These are phyloP conservation scores for Brasenia schreberi DNA, from an alignment of 164 flowering plant species.

Conservation along the genomic window DNA sequence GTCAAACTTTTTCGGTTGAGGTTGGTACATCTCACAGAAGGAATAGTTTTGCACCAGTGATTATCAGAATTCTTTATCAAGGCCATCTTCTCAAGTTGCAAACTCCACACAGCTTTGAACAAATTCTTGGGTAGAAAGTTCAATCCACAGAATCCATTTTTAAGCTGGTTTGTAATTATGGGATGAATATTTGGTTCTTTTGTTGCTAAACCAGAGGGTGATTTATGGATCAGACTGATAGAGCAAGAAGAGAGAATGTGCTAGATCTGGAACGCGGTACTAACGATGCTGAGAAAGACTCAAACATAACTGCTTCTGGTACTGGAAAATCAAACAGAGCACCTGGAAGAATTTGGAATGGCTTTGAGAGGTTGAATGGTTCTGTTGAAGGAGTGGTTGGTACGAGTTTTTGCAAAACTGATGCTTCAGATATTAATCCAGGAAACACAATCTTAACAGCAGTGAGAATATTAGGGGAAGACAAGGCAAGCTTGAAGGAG, in stretches of 20 bases:
- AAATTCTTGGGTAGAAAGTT: no score
- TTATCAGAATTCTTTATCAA: no score
- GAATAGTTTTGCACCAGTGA: no score
- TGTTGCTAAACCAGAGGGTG: not conserved
- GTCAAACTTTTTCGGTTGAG: no score
- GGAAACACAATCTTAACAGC: constrained; percentile 13
- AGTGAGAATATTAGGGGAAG: constrained; percentile 4
- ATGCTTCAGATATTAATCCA: constrained; percentile 4
- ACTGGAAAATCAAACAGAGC: not conserved
- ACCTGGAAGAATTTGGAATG: constrained; percentile 5
- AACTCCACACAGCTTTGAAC: no score
- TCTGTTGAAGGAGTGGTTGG: constrained; percentile 19
- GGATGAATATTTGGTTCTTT: not conserved
- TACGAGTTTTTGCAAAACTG: constrained; percentile 5
- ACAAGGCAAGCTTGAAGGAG: constrained; percentile 3
- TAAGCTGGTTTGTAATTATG: not conserved
- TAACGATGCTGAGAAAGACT: not conserved
- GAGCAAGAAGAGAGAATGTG: not conserved
- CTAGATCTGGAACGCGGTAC: not conserved
- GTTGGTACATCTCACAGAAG: no score
- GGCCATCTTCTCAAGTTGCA: no score
- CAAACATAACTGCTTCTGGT: not conserved
- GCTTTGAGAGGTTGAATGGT: constrained; percentile 16
- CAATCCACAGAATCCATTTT: no score
- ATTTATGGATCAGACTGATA: not conserved